Evolutionary conservation across 768 basidiomycete species (phyloP).

Genomic region (Stropharia rugosoannulata): DNA sequence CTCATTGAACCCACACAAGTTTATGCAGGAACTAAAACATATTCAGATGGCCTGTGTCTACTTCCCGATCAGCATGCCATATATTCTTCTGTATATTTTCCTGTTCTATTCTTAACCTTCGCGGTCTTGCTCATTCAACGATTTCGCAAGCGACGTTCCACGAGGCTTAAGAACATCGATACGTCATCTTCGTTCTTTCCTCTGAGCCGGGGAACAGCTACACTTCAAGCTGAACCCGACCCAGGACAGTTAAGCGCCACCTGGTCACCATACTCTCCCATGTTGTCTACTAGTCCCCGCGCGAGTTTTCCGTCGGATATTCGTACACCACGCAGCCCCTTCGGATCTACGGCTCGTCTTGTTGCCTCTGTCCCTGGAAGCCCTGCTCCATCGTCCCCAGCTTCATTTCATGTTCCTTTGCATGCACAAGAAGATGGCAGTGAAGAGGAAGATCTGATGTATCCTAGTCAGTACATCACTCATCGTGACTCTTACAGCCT

Average conservation of each 20-base stretch:
- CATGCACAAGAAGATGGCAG: slow-evolving; percentile 37
- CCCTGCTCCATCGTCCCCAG: slow-evolving; percentile 28
- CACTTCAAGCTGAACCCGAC: slow-evolving; percentile 27
- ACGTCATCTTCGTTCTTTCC: slow-evolving; percentile 27
- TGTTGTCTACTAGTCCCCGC: slow-evolving; percentile 16
- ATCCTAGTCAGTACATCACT: slow-evolving; percentile 47
- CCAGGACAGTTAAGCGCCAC: slow-evolving; percentile 28
- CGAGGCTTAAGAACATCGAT: slow-evolving; percentile 23
- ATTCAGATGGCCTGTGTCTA: slow-evolving; percentile 69
- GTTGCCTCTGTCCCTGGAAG: slow-evolving; percentile 42
- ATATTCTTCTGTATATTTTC: slow-evolving; percentile 63
- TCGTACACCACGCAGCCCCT: slow-evolving; percentile 36
- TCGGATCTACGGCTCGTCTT: slow-evolving; percentile 31
- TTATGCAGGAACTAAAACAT: slow-evolving; percentile 36
- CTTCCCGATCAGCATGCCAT: slow-evolving; percentile 73
- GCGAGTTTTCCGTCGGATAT: slow-evolving; percentile 32
- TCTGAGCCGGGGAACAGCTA: slow-evolving; percentile 21
- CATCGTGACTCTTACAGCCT: slow-evolving; percentile 33
- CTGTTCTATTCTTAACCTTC: slow-evolving; percentile 55
- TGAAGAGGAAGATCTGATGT: slow-evolving; percentile 50
- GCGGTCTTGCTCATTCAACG: slow-evolving; percentile 47
- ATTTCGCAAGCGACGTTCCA: slow-evolving; percentile 25
- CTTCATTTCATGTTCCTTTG: slow-evolving; percentile 30
- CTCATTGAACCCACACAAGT: slow-evolving; percentile 38
- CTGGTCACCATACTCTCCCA: slow-evolving; percentile 42